Conservation (phyloP, 352 stramenopile species). For the Globisporangium spinosum region DNA sequence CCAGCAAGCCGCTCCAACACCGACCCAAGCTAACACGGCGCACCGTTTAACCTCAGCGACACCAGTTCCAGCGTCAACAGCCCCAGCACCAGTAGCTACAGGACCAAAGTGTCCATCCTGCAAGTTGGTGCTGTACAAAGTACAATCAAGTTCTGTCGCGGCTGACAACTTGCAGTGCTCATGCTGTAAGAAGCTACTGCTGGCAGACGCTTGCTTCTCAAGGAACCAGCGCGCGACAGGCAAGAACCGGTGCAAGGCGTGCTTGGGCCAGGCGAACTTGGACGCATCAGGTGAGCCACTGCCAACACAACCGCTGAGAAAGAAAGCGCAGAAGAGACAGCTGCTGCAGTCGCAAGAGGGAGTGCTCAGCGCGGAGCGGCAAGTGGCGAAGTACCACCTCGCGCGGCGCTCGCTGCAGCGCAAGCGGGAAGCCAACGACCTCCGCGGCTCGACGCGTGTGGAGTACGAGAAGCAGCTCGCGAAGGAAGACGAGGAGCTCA, state of each 20-base stretch:
- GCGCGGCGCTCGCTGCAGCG: slow-evolving; percentile 21
- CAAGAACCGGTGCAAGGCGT: slow-evolving; percentile 8
- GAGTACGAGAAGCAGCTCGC: slow-evolving; percentile 24
- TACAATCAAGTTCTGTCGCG: background rate
- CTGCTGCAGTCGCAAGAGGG: background rate
- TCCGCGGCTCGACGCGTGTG: slow-evolving; percentile 21
- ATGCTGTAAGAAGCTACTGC: background rate
- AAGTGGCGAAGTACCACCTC: slow-evolving; percentile 21
- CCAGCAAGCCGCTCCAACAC: too few relatives aligned
- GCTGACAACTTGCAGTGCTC: background rate
- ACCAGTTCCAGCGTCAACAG: background rate
- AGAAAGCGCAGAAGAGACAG: background rate
- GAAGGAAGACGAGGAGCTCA: slow-evolving; percentile 15
- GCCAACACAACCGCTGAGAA: background rate
- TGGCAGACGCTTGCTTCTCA: slow-evolving; percentile 1
- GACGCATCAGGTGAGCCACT: background rate
- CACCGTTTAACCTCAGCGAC: background rate
- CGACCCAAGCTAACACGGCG: background rate
- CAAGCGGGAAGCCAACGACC: slow-evolving; percentile 20
- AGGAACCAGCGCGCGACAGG: background rate
- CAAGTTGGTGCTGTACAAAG: background rate
- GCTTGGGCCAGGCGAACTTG: background rate
- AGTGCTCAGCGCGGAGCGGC: background rate
- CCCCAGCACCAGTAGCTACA: background rate
- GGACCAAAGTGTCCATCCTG: background rate